Base-by-base conservation (phyloP, 164 flowering plant genomes). In the Litsea cubeba region DNA sequence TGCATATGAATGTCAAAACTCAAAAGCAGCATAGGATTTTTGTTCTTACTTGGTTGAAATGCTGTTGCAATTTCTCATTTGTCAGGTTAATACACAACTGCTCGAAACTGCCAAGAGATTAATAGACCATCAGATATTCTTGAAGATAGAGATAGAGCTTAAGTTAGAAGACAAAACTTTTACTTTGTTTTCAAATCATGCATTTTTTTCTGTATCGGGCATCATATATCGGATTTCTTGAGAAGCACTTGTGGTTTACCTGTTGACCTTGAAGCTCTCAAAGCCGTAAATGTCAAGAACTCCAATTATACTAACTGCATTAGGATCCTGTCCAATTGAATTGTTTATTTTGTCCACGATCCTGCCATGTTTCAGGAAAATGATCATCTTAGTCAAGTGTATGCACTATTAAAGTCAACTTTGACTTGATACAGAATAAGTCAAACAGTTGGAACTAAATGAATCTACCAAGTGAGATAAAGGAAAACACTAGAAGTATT, bases 231-330 rank as follows among this genome's bases (percentile, higher is more conserved):
- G 73, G 18, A 23, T 50, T 64, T 77, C 8, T 35, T 54, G 35
- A 26, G 20, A 72, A 65, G 20, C 26, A 10, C 24, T 28, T 87
- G 14, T 60, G 69, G 24, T 17, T 40, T 81, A 93, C 98, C 96
- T 93, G 84, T 93, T 93, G 74, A 86, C 69, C 82, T 93, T 91
- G 85, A 93, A 91, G 81, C 91, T 90, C 79, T 93, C 98, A 81
- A 93, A 93, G 20, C 98, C 98, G 77, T 93, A 93, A 32, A 92
- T 91, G 81, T 91, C 97, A 71, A 90, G 93, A 32, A 92, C 97
- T 75, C 97, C 95, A 71, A 92, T 92, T 71, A 90, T 78, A 83
- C 85, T 84, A 51, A 75, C 72, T 12, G 95, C 89, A 74, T 83
- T 79, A 17, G 90, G 90, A 82, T 92, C 95, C 75, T 92, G 97